phyloP scores from a whole-genome alignment of 345 rosid genomes.

The Bruguiera sexangula region DNA sequence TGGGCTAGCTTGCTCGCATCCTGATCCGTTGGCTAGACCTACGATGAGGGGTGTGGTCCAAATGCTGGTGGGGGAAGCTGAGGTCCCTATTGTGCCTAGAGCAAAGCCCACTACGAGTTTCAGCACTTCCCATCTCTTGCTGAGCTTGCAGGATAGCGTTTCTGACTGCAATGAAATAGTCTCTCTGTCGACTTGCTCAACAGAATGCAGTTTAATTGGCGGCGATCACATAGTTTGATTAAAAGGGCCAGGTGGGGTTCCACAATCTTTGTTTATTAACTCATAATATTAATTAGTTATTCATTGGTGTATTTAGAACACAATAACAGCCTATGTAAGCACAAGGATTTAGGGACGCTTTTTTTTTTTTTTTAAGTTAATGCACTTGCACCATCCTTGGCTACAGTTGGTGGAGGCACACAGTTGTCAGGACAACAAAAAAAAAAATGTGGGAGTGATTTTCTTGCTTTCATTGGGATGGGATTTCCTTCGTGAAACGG shows the following conservation, averaged over 20 bases:
- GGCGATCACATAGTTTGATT: conserved; percentile 29
- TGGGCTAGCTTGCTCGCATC: conserved; percentile 91
- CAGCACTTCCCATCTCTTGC: conserved; percentile 73
- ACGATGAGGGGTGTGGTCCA: conserved; percentile 82
- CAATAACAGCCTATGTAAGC: conserved; percentile 26
- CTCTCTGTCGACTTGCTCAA: conserved; percentile 59
- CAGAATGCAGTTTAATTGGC: conserved; percentile 44
- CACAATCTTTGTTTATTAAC: conserved; percentile 6
- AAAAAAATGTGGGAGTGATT: conserved; percentile 21
- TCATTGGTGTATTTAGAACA: conserved; percentile 34
- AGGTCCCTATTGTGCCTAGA: conserved; percentile 75
- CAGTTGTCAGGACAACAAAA: neutral
- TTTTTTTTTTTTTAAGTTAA: conserved; percentile 3
- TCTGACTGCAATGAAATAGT: conserved; percentile 73
- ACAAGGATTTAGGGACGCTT: conserved; percentile 7
- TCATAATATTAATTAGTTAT: conserved; percentile 17
- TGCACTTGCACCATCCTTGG: neutral
- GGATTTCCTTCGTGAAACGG: conserved; percentile 11
- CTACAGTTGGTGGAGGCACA: neutral
- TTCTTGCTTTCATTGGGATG: conserved; percentile 18
- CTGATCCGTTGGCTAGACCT: conserved; percentile 84
- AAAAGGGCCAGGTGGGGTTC: neutral
- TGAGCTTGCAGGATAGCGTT: conserved; percentile 79
- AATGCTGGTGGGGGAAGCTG: conserved; percentile 84
- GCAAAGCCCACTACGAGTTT: conserved; percentile 81